Evolutionary conservation across 2,329 filamentous ascomycete genomes (phyloP), one percentile per base, ranked within the genome.

Genomic region (Endothia cerciana): DNA sequence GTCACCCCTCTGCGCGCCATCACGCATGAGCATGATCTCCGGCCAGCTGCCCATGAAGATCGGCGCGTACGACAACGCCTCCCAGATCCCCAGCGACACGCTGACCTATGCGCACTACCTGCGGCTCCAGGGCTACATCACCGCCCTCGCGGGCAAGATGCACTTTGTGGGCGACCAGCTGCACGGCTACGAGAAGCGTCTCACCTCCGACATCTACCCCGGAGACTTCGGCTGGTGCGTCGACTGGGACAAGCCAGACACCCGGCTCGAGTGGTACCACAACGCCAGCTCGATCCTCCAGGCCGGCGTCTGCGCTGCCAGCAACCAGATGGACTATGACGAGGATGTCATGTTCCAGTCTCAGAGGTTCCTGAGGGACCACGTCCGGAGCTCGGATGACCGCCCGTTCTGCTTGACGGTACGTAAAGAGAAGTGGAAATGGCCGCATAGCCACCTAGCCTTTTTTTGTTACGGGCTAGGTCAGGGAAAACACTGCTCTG

Each of bases 151-250:
- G 5, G 94, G 94, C 69, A 97, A 97, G 85, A 97, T 97, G 94
- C 94, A 97, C 79, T 97, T 97, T 76, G 91, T 96, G 63, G 94
- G 94, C 41, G 94, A 97, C 76, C 94, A 97, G 80, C 84, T 97
- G 67, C 94, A 97, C 76, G 94, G 94, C 38, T 97, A 97, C 74
- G 94, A 97, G 81, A 91, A 92, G 73, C 88, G 94, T 65, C 84
- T 97, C 73, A 97, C 94, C n/a, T 92, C 90, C 71, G 94, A 97
- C 77, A 97, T 97, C 75, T 97, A 97, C 77, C 94, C 94, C 0
- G 94, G 91, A 65, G 94, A 97, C 75, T 93, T 95, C 74, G 94
- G 94, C 70, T 97, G 94, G 94, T 90, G 90, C 15, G 94, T 97
- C 69, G 94, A 97, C 80, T 97, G 94, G 94, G 94, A 97, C 75